phyloP scores from a whole-genome alignment of 202 grass and related monocot genomes.

The Panicum virgatum region DNA sequence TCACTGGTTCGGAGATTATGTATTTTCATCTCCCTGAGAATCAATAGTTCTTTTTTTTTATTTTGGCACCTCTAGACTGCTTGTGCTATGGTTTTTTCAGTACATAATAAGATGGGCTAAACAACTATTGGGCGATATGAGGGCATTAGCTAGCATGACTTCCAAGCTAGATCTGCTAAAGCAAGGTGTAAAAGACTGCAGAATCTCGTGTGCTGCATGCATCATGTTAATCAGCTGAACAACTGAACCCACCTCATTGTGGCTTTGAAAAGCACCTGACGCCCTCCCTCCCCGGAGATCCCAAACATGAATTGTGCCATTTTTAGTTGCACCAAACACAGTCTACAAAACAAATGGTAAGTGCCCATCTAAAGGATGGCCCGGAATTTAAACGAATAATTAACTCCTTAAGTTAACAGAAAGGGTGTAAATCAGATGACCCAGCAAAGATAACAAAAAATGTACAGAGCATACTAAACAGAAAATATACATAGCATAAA shows the following conservation, averaged over 20 bases:
- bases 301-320: constrained; percentile 80
- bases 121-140: constrained; percentile 7
- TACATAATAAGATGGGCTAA: background rate
- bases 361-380: constrained; percentile 6
- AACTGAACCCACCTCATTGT: constrained; percentile 62
- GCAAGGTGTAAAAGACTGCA: constrained; percentile 8
- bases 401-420: constrained; percentile 14
- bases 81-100: background rate
- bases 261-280: constrained; percentile 90
- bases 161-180: background rate
- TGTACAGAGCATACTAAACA: background rate
- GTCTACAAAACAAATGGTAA: constrained; percentile 57
- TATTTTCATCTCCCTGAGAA: constrained; percentile 3
- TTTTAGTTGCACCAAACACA: constrained; percentile 73
- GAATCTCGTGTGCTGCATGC: background rate
- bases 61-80: constrained; percentile 11
- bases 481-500: background rate
- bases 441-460: background rate
- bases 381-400: background rate
- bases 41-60: background rate
- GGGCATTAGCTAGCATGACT: background rate
- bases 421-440: constrained; percentile 16
- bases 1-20: background rate
- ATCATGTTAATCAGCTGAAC: constrained; percentile 22
- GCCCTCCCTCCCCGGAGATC: constrained; percentile 83